Base-by-base conservation (phyloP, 2,329 filamentous ascomycete species). In the Ceratocystis harringtonii region DNA sequence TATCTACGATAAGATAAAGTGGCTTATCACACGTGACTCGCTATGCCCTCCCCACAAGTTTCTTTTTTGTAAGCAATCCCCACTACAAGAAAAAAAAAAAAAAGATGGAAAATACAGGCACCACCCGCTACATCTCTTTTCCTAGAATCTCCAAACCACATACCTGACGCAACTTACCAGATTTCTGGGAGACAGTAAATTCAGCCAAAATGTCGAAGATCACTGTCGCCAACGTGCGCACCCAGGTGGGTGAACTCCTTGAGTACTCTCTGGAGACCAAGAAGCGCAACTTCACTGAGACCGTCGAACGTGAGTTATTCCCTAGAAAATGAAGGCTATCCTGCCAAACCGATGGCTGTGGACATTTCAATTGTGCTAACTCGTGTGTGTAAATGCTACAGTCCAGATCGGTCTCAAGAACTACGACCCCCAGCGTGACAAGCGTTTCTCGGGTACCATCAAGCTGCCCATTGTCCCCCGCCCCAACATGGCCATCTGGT, bases 391-490 rank as follows among this genome's bases (percentile, higher is more conserved):
- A 28, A 25, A 52, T 19, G 32, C n/a, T 62, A 36, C 57, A 69
- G 68, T 89, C 73, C 85, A 90, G 79, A 94, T 95, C 83, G 90
- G 90, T 78, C 86, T 95, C 78, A 95, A 95, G 89, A 95, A 95
- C 88, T 96, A 96, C 83, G 89, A 99, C 78, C 92, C 94, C 76
- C 84, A 97, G 88, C 92, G 94, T 90, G 94, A 99, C 84, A 99
- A 99, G 92, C 92, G 92, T 96, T 99, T 99, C 92, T 95, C 90
- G 67, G 94, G 94, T 80, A 97, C 94, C 79, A 89, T 99, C 84
- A 91, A 88, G 82, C 89, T 97, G 75, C 92, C 92, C 72, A 83
- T 85, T 75, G 84, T 97, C 73, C 94, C 92, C 74, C 91, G 90
- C 77, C 94, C 90, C 77, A 86, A 86, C 83, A 94, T 95, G 90